Conservation (phyloP, 2,329 filamentous ascomycete species). For the Ceratocystis papillata region DNA sequence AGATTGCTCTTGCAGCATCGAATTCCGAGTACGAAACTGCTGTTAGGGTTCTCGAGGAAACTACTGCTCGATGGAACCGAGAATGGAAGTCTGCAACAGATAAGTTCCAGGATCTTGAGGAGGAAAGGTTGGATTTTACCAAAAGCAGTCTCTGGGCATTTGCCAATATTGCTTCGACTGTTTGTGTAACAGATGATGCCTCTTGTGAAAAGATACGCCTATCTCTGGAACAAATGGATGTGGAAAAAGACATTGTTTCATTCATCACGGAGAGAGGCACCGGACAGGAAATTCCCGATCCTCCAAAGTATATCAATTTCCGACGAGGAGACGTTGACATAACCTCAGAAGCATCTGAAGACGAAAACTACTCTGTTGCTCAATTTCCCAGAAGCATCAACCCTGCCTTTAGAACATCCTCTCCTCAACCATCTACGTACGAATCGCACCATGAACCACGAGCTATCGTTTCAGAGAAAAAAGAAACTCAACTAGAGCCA, state of each 20-base stretch:
- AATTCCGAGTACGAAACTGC: slow-evolving; percentile 90
- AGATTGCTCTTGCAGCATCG: slow-evolving; percentile 82
- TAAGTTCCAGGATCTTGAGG: slow-evolving; percentile 98
- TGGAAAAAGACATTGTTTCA: slow-evolving; percentile 80
- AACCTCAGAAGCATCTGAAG: slow-evolving; percentile 72
- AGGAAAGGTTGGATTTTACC: slow-evolving; percentile 90
- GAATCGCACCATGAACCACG: slow-evolving; percentile 82
- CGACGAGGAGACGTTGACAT: slow-evolving; percentile 81
- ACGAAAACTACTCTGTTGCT: slow-evolving; percentile 84
- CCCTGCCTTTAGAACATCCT: slow-evolving; percentile 88
- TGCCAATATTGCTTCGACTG: slow-evolving; percentile 91
- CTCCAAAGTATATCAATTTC: slow-evolving; percentile 98
- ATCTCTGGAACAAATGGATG: slow-evolving; percentile 88
- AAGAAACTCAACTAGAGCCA: slow-evolving; percentile 15
- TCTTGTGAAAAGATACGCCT: slow-evolving; percentile 94
- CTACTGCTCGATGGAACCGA: slow-evolving; percentile 88
- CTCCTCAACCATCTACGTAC: slow-evolving; percentile 84
- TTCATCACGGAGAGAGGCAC: slow-evolving; percentile 89
- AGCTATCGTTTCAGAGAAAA: slow-evolving; percentile 52
- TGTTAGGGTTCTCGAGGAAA: slow-evolving; percentile 88
- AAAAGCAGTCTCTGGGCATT: slow-evolving; percentile 98
- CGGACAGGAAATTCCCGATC: slow-evolving; percentile 92
- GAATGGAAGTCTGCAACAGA: slow-evolving; percentile 98
- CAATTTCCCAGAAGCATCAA: slow-evolving; percentile 95
- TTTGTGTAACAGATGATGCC: slow-evolving; percentile 93